A percentile compares a stretch with the other conserved stretches of the same genome.
Evolutionary conservation across 2,329 filamentous ascomycete genomes (phyloP).

Genomic region (Phaeosphaeria sp.): DNA sequence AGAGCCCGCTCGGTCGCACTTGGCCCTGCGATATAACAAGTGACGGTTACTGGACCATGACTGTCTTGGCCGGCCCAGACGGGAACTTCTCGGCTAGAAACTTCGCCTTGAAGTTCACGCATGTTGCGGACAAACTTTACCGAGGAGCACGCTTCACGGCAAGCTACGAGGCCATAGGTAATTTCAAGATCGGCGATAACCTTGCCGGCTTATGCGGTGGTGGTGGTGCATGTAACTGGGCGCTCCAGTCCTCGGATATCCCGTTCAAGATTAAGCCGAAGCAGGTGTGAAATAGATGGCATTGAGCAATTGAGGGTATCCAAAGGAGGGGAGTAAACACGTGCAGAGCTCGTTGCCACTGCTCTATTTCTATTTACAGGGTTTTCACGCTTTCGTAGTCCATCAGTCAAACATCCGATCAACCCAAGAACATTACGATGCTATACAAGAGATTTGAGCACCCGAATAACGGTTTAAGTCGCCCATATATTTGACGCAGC

Average conservation of each 20-base stretch:
- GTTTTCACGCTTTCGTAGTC: no score
- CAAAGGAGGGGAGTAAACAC: no score
- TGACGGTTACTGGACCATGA: conserved; percentile 33
- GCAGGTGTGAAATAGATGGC: background rate
- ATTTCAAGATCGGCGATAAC: conserved; percentile 22
- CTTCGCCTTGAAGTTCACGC: conserved; percentile 33
- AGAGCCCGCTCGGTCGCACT: conserved; percentile 23
- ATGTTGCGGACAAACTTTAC: conserved; percentile 20
- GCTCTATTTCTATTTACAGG: no score
- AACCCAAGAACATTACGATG: no score
- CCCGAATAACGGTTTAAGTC: no score
- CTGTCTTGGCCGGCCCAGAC: conserved; percentile 16
- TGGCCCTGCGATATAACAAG: conserved; percentile 31
- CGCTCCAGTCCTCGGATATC: conserved; percentile 10
- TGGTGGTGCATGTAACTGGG: conserved; percentile 27
- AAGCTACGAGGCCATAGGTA: conserved; percentile 17
- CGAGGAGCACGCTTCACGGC: conserved; percentile 19
- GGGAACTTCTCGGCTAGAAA: conserved; percentile 12
- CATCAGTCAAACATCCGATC: no score
- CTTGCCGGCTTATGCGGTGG: conserved; percentile 23
- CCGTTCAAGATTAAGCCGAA: conserved; percentile 8
- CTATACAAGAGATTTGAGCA: no score
- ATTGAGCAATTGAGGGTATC: no score
- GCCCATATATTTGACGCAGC: no score
- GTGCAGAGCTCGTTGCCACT: no score